Percentiles rank a stretch among this genome's conserved stretches.
Conservation (phyloP, 2,329 filamentous ascomycete genomes). For the Setomelanomma holmii region DNA sequence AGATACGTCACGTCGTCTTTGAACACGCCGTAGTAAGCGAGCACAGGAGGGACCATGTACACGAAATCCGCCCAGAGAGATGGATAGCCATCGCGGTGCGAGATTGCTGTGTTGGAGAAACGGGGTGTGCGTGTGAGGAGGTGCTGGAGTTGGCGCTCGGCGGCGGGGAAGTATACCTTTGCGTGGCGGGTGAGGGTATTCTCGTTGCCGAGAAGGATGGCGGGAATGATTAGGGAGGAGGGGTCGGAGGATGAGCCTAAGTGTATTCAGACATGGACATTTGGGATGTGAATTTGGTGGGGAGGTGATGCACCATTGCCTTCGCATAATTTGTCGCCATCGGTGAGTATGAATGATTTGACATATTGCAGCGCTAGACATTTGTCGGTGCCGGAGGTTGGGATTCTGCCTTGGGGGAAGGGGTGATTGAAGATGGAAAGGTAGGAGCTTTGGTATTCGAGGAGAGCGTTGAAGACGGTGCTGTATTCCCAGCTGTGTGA, state of each 20-base stretch:
- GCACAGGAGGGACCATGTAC: constrained; percentile 59
- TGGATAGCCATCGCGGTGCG: constrained; percentile 52
- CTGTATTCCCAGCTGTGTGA: constrained; percentile 49
- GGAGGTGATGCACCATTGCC: constrained; percentile 37
- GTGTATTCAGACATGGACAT: neutral
- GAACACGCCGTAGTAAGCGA: constrained; percentile 56
- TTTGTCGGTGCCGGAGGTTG: neutral
- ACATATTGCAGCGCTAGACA: constrained; percentile 33
- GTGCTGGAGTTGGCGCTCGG: constrained; percentile 51
- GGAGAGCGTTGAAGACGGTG: constrained; percentile 50
- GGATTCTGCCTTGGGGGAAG: constrained; percentile 38
- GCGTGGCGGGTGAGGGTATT: neutral
- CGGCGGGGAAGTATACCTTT: constrained; percentile 45
- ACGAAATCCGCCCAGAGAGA: constrained; percentile 59
- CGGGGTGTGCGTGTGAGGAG: constrained; percentile 51
- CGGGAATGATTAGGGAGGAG: constrained; percentile 54
- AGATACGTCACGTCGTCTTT: constrained; percentile 45
- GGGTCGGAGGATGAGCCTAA: constrained; percentile 52
- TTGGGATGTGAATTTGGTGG: neutral
- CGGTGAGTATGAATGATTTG: neutral
- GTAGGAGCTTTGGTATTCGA: constrained; percentile 48
- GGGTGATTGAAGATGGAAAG: constrained; percentile 49
- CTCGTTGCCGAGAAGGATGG: constrained; percentile 53
- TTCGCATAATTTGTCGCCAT: constrained; percentile 45
- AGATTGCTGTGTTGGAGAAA: constrained; percentile 57